Percentiles rank a stretch among this genome's conserved stretches.
Conservation (phyloP, 1,284 basidiomycete species). For the Thecaphora thlaspeos region DNA sequence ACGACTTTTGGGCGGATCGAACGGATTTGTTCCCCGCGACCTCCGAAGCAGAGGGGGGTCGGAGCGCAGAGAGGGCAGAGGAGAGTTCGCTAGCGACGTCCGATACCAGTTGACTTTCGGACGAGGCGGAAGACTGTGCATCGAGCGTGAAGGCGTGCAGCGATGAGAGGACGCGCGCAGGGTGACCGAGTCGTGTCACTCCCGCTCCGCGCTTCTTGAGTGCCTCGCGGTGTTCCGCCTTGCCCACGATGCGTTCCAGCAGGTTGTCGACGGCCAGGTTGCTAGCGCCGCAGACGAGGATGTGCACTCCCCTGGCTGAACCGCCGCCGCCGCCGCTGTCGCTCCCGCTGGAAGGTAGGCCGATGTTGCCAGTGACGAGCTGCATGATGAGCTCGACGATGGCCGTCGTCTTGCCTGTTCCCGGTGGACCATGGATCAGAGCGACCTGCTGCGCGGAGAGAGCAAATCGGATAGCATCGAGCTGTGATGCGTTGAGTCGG, state of each 20-base stretch:
- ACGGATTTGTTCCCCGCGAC: slow-evolving; percentile 49
- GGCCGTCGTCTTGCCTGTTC: slow-evolving; percentile 56
- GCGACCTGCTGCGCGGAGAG: slow-evolving; percentile 72
- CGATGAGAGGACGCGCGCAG: slow-evolving; percentile 80
- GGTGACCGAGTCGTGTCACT: slow-evolving; percentile 62
- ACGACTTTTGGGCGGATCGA: slow-evolving; percentile 14
- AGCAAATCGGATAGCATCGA: slow-evolving; percentile 73
- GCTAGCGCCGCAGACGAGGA: slow-evolving; percentile 85
- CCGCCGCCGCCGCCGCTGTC: slow-evolving; percentile 49
- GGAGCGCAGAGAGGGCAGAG: slow-evolving; percentile 9
- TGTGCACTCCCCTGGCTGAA: slow-evolving; percentile 58
- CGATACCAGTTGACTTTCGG: slow-evolving; percentile 44
- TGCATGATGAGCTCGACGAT: slow-evolving; percentile 61
- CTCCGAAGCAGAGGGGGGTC: slow-evolving; percentile 4
- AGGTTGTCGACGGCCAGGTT: slow-evolving; percentile 74
- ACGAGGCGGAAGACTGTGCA: slow-evolving; percentile 67
- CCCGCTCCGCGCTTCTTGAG: slow-evolving; percentile 28
- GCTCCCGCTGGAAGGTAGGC: slow-evolving; percentile 9
- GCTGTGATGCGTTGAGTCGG: slow-evolving; percentile 78
- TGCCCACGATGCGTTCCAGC: slow-evolving; percentile 46
- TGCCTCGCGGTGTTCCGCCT: slow-evolving; percentile 24
- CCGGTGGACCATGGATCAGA: slow-evolving; percentile 95
- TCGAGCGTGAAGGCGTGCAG: slow-evolving; percentile 82
- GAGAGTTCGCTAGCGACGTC: slow-evolving; percentile 47
- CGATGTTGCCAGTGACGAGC: slow-evolving; percentile 35